Percentiles rank a stretch among this genome's conserved stretches.
These are phyloP conservation scores for Candida ovalis DNA, from an alignment of 805 yeast genomes.

Conservation along the genomic window DNA sequence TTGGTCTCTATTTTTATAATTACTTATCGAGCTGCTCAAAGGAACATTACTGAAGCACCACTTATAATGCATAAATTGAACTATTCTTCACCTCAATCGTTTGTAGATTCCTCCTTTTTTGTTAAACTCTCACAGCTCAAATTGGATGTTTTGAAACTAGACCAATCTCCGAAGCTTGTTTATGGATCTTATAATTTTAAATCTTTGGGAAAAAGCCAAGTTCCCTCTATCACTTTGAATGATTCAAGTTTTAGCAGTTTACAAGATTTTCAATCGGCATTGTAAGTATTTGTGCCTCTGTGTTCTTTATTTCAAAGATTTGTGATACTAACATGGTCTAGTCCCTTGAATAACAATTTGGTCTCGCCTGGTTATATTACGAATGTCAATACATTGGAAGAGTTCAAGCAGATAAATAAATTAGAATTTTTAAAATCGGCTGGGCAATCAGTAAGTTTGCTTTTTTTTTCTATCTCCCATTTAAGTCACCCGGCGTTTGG, in stretches of 20 bases:
- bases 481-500: not conserved
- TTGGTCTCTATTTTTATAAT: too few species aligned
- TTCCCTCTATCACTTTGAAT: constrained; percentile 29
- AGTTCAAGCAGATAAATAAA: constrained; percentile 72
- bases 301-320: not conserved
- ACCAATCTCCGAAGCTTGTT: constrained; percentile 41
- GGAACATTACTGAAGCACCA: too few species aligned
- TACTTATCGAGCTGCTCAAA: too few species aligned
- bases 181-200: constrained; percentile 36
- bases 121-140: constrained; percentile 68
- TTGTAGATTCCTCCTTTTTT: constrained; percentile 86
- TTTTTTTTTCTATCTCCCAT: not conserved
- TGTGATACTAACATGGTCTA: constrained; percentile 1
- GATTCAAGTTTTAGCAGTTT: constrained; percentile 31
- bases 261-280: constrained; percentile 6
- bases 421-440: constrained; percentile 44
- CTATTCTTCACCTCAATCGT: constrained; percentile 58
- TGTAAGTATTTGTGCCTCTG: constrained; percentile 14
- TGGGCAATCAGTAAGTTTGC: constrained; percentile 28
- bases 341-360: constrained; percentile 20
- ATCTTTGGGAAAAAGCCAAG: constrained; percentile 27
- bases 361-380: constrained; percentile 34
- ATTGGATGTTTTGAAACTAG: constrained; percentile 67
- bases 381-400: constrained; percentile 82
- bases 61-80: constrained; percentile 19